Conservation (phyloP, 1,139 yeast genomes). For the Suhomyces guaymorum region DNA sequence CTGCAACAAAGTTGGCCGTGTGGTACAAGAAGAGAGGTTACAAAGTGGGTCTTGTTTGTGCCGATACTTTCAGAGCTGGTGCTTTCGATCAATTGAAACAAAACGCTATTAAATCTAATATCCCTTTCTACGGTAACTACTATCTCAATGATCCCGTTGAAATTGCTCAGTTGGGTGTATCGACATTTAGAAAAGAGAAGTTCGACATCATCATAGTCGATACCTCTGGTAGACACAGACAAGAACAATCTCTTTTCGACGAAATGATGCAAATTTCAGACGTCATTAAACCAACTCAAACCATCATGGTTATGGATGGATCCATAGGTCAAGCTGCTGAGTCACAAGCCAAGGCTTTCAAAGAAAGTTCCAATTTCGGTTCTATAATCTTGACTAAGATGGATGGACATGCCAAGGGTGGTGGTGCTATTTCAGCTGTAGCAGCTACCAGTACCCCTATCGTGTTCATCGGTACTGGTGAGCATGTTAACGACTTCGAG, state of each 20-base stretch:
- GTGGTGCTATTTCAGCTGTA: constrained; percentile 98
- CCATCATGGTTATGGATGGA: constrained; percentile 97
- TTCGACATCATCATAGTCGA: constrained; percentile 94
- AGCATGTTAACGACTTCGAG: constrained; percentile 91
- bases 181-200: constrained; percentile 84
- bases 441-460: constrained; percentile 98
- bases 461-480: constrained; percentile 97
- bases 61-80: constrained; percentile 99
- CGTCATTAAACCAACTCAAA: constrained; percentile 86
- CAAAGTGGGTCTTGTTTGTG: constrained; percentile 95
- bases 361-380: constrained; percentile 90
- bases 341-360: constrained; percentile 90
- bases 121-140: constrained; percentile 93
- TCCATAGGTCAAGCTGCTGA: constrained; percentile 99
- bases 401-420: constrained; percentile 99
- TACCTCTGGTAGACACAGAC: constrained; percentile 97
- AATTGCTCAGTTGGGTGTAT: constrained; percentile 90
- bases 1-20: constrained; percentile 95
- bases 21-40: constrained; percentile 92
- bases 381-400: constrained; percentile 92
- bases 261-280: constrained; percentile 94
- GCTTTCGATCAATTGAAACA: constrained; percentile 98
- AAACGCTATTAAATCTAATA: constrained; percentile 92
- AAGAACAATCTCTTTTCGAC: constrained; percentile 85
- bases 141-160: constrained; percentile 94